Evolutionary conservation across 345 rosid genomes (phyloP), one percentile per base, ranked within the genome.

Genomic region (Brassica carinata): DNA sequence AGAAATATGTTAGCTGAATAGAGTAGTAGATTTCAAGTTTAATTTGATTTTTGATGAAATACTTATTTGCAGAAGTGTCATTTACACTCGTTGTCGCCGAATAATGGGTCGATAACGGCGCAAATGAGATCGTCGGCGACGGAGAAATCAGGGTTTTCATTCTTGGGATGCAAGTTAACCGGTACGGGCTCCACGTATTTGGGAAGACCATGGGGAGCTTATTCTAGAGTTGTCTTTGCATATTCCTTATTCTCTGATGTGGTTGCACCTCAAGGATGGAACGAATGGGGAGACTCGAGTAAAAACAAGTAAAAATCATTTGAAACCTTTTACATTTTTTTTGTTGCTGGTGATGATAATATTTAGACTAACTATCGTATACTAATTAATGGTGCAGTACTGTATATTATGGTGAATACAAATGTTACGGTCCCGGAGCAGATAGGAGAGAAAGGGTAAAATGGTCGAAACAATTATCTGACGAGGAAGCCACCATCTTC

Each of bases 181-280:
- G 95, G 93, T 13, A 45, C 77, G n/a, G 85, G 86, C 30, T 64
- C 79, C 1, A 87, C 93, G 0, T 80, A 72, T 71, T 87, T 91
- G 30, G 94, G 95, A 64, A 87, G 98, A 82, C 95, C 97, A 36
- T 91, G 95, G 97, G 97, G 92, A 66, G 64, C 87, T 31, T 90
- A 79, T 73, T 91, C 98, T 30, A 85, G 89, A 63, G 98, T 93
- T 27, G 84, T 91, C 4, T 91, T 85, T 74, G 89, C 92, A 38
- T 72, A 59, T 7, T 83, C 90, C 13, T 85, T 76, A 83, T 87
- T 91, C 87, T 79, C 92, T 5, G 53, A 70, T 30, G 87, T 48
- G 0, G 78, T 93, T n/a, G 40, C 51, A 31, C 87, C 94, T 0
- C 78, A 77, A 63, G 97, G 98, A 30, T 91, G 98, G 97, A 85